phyloP scores from a whole-genome alignment of 164 flowering plant genomes.

The Stephania japonica region DNA sequence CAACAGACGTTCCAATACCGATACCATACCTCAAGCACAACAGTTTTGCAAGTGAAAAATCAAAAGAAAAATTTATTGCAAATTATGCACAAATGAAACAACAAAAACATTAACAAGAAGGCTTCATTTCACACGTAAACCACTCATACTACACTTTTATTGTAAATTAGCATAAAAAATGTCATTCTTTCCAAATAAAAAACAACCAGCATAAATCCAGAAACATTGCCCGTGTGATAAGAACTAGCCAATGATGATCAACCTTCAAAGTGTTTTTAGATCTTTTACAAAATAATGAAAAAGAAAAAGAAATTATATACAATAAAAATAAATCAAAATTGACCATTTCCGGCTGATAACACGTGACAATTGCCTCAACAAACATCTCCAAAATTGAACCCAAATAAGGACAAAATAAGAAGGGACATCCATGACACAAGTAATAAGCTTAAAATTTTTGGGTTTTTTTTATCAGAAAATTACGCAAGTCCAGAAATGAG shows the following conservation, averaged over 20 bases:
- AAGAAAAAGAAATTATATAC: neutral
- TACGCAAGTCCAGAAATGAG: no score
- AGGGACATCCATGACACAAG: neutral
- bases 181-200: slow-evolving; percentile 42
- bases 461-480: no score
- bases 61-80: no score
- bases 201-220: slow-evolving; percentile 68
- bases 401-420: neutral
- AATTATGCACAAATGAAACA: no score
- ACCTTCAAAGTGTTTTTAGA: slow-evolving; percentile 34
- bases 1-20: no score
- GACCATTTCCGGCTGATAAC: neutral
- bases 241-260: slow-evolving; percentile 80
- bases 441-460: no score
- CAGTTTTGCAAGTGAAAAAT: no score
- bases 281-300: slow-evolving; percentile 24
- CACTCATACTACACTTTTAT: no score
- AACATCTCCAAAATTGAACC: neutral
- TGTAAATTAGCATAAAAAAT: slow-evolving; percentile 30
- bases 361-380: neutral
- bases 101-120: no score
- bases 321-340: neutral
- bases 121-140: no score
- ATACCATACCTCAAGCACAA: no score
- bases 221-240: slow-evolving; percentile 76